These are phyloP conservation scores for Tothia fuscella DNA, from an alignment of 2,329 filamentous ascomycete species.

Conservation along the genomic window DNA sequence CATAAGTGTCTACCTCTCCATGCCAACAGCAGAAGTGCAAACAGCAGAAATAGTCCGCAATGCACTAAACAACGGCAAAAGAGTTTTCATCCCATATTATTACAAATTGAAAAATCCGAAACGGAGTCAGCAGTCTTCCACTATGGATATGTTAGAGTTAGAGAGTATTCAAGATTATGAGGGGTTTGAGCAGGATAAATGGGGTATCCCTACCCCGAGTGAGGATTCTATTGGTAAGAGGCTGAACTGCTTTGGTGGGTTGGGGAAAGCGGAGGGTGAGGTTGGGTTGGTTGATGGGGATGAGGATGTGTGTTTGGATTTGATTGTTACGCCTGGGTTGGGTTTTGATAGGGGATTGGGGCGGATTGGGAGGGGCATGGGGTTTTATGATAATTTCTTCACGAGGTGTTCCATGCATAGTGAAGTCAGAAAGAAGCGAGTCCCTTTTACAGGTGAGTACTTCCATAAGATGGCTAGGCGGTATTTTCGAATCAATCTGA, in stretches of 20 bases:
- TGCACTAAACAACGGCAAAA: constrained; percentile 64
- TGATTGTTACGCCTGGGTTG: constrained; percentile 86
- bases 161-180: constrained; percentile 65
- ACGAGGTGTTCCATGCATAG: constrained; percentile 50
- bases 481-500: not conserved
- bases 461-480: not conserved
- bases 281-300: constrained; percentile 18
- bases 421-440: constrained; percentile 18
- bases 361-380: constrained; percentile 84
- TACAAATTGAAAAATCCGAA: constrained; percentile 42
- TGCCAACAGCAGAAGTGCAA: constrained; percentile 78
- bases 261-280: constrained; percentile 33
- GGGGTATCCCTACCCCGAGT: constrained; percentile 86
- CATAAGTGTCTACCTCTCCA: constrained; percentile 83
- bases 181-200: constrained; percentile 62
- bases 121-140: constrained; percentile 28
- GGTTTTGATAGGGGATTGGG: constrained; percentile 70
- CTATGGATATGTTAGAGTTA: constrained; percentile 94
- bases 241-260: constrained; percentile 60
- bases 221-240: constrained; percentile 51
- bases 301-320: constrained; percentile 48
- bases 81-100: constrained; percentile 85
- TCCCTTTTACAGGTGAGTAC: constrained; percentile 5
- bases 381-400: constrained; percentile 93
- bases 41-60: constrained; percentile 73